Conservation (phyloP, 805 yeast genomes). For the Yamadazyma takamatsuzukensis region DNA sequence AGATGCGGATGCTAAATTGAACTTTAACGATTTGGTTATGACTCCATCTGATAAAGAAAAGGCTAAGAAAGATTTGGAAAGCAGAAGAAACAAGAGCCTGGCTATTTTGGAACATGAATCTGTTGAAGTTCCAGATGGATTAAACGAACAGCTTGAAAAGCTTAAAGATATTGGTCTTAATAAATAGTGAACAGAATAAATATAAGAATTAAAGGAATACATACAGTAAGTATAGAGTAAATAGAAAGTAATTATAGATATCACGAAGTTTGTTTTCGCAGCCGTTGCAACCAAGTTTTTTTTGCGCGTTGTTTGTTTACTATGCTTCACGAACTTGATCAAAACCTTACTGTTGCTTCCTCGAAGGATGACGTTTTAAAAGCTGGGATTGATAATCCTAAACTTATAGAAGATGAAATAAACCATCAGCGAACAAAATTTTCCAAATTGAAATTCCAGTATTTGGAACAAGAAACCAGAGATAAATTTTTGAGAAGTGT, state of each 20-base stretch:
- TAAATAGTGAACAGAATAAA: too few relatives aligned
- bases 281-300: too few relatives aligned
- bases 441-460: constrained; percentile 58
- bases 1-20: constrained; percentile 30
- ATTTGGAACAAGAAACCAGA: constrained; percentile 68
- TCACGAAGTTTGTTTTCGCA: too few relatives aligned
- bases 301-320: constrained; percentile 1
- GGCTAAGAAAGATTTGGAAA: constrained; percentile 1
- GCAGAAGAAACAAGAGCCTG: constrained; percentile 11
- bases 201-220: too few relatives aligned
- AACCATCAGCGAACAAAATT: constrained; percentile 38
- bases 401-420: constrained; percentile 30
- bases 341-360: constrained; percentile 7
- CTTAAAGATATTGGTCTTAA: constrained; percentile 29
- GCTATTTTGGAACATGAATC: constrained; percentile 38
- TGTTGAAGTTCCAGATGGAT: constrained; percentile 48
- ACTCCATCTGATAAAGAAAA: constrained; percentile 33
- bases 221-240: too few relatives aligned
- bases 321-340: constrained; percentile 4
- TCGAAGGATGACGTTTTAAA: constrained; percentile 15
- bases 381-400: constrained; percentile 23
- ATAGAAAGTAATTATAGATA: too few relatives aligned
- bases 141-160: constrained; percentile 40
- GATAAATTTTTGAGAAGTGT: constrained; percentile 59
- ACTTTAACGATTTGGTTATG: constrained; percentile 44